Conservation (phyloP, 768 basidiomycete species). For the Hericium coralloides region DNA sequence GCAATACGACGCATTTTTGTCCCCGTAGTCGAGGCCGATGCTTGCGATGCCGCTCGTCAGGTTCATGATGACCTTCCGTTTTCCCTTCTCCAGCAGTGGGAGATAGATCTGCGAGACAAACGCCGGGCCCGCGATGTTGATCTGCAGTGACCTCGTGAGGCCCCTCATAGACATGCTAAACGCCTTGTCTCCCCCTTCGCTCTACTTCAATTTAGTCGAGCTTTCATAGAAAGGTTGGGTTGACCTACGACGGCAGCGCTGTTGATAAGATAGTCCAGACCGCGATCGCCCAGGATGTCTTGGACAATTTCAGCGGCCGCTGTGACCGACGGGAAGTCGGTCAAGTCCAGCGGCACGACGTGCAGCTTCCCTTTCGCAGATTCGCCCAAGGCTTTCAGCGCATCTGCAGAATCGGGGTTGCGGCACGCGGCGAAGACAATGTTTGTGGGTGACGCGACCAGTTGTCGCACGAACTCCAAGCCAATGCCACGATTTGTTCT, state of each 20-base stretch:
- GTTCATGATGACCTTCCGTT: conserved; percentile 27
- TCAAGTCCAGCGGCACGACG: conserved; percentile 25
- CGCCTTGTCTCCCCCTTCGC: conserved; percentile 18
- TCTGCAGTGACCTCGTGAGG: conserved; percentile 17
- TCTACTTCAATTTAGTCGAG: conserved; percentile 6
- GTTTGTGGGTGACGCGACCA: conserved; percentile 15
- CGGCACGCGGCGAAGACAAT: conserved; percentile 25
- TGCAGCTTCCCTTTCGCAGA: conserved; percentile 23
- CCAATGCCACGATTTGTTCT: conserved; percentile 26
- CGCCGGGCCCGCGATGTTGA: conserved; percentile 29
- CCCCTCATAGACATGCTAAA: conserved; percentile 18
- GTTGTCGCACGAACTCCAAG: conserved; percentile 19
- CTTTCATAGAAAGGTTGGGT: too few relatives aligned
- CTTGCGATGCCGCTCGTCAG: conserved; percentile 25
- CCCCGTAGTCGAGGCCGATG: conserved; percentile 23
- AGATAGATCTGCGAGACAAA: conserved; percentile 26
- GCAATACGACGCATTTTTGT: conserved; percentile 23
- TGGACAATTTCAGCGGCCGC: conserved; percentile 17
- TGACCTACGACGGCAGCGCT: conserved; percentile 28
- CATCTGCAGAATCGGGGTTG: conserved; percentile 16
- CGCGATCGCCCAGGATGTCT: conserved; percentile 18
- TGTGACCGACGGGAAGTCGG: conserved; percentile 19
- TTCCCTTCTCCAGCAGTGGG: conserved; percentile 25
- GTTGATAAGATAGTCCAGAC: conserved; percentile 32
- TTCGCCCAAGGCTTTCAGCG: conserved; percentile 15